A percentile compares a stretch with the other conserved stretches of the same genome.
Conservation (phyloP, 202 grass and related monocot species). For the Bolboschoenoplectus hybrid region DNA sequence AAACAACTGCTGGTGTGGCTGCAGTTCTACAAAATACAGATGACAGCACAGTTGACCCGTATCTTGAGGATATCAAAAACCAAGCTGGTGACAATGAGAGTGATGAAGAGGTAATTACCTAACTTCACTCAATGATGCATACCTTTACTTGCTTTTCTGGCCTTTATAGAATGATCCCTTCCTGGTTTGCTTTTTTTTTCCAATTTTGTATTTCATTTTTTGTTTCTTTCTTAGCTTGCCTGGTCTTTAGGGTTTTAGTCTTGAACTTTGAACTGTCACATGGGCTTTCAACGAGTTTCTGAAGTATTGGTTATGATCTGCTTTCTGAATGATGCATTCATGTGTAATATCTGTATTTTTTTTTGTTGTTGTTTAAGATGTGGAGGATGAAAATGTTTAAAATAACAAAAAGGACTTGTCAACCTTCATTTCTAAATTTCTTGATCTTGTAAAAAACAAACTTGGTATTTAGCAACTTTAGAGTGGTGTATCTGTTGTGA, state of each 20-base stretch:
- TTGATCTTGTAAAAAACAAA: too few relatives aligned
- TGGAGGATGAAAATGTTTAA: too few relatives aligned
- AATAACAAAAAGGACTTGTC: too few relatives aligned
- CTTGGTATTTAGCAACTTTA: too few relatives aligned
- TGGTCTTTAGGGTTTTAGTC: neutral
- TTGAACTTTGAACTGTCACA: neutral
- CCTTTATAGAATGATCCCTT: slow-evolving; percentile 31
- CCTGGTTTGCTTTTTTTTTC: neutral
- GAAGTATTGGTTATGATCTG: too few relatives aligned
- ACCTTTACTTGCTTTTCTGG: slow-evolving; percentile 11
- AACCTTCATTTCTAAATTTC: too few relatives aligned
- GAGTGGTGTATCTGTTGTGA: too few relatives aligned
- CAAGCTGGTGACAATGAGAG: slow-evolving; percentile 85
- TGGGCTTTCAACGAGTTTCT: neutral
- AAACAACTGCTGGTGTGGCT: slow-evolving; percentile 72
- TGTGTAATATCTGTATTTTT: too few relatives aligned
- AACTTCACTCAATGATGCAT: slow-evolving; percentile 14
- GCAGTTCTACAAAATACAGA: slow-evolving; percentile 71
- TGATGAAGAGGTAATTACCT: slow-evolving; percentile 82
- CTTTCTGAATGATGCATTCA: too few relatives aligned
- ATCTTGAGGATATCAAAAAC: slow-evolving; percentile 77
- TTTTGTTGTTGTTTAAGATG: too few relatives aligned
- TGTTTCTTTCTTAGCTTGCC: neutral
- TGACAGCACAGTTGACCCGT: slow-evolving; percentile 78
- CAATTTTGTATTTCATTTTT: neutral